phyloP scores from a whole-genome alignment of 768 basidiomycete genomes.

The Boletus eberwhitei region DNA sequence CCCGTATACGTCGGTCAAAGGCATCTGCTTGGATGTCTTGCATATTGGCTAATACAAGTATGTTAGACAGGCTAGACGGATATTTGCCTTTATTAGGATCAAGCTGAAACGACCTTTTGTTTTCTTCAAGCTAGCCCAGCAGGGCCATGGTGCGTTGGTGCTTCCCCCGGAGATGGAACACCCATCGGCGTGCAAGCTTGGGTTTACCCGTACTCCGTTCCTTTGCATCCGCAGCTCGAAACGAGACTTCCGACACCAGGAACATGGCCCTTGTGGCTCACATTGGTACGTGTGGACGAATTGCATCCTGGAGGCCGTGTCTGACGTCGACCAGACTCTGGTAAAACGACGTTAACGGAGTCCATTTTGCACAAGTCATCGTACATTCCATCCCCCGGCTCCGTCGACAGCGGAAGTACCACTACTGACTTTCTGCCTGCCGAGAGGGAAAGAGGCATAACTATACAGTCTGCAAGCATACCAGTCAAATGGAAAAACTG shows the following conservation, averaged over 20 bases:
- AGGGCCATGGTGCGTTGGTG: slow-evolving; percentile 21
- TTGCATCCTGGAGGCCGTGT: neutral
- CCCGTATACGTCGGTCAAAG: slow-evolving; percentile 44
- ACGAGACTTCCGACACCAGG: slow-evolving; percentile 46
- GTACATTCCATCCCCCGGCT: slow-evolving; percentile 69
- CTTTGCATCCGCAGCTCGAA: slow-evolving; percentile 19
- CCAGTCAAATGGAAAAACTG: slow-evolving; percentile 83
- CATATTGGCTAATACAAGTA: slow-evolving; percentile 21
- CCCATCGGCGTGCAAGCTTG: neutral
- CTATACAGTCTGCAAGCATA: slow-evolving; percentile 89
- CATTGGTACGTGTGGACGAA: slow-evolving; percentile 52
- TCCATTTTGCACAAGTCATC: slow-evolving; percentile 76
- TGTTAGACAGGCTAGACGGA: too few relatives aligned
- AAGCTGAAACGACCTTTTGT: neutral
- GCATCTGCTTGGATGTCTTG: slow-evolving; percentile 29
- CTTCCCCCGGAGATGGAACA: slow-evolving; percentile 10
- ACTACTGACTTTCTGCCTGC: slow-evolving; percentile 89
- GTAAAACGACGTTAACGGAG: slow-evolving; percentile 87
- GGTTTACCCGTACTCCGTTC: slow-evolving; percentile 12
- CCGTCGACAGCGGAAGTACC: slow-evolving; percentile 88
- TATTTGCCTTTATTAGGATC: slow-evolving; percentile 19
- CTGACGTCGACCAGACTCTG: slow-evolving; percentile 58
- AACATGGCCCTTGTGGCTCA: slow-evolving; percentile 90
- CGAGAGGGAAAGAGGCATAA: slow-evolving; percentile 87
- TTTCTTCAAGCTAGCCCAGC: neutral